Evolutionary conservation across 345 rosid species (phyloP).

Genomic region (Salix udensis): DNA sequence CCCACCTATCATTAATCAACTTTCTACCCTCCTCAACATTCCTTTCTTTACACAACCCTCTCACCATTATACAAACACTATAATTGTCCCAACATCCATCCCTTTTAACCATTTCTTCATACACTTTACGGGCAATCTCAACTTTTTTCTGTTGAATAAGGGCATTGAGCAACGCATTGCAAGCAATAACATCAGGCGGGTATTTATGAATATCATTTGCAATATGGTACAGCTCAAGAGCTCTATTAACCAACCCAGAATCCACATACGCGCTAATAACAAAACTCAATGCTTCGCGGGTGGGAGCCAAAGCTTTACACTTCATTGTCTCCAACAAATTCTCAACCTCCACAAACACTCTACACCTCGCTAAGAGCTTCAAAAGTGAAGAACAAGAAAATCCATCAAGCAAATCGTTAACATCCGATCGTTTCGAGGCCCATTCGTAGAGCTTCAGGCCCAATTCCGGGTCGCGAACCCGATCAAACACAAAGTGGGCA

Average conservation of each 20-base stretch:
- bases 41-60: constrained; percentile 69
- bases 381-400: constrained; percentile 65
- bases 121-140: constrained; percentile 50
- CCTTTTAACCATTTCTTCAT: constrained; percentile 56
- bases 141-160: constrained; percentile 34
- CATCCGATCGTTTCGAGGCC: constrained; percentile 36
- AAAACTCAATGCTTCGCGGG: constrained; percentile 54
- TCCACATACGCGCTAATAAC: constrained; percentile 52
- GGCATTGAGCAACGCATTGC: constrained; percentile 58
- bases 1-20: constrained; percentile 69
- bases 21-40: constrained; percentile 58
- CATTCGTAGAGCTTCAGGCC: constrained; percentile 60
- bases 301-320: constrained; percentile 40
- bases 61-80: constrained; percentile 59
- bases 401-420: constrained; percentile 34
- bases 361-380: constrained; percentile 59
- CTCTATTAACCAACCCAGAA: constrained; percentile 47
- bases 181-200: constrained; percentile 58
- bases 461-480: constrained; percentile 50
- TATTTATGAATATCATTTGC: constrained; percentile 24
- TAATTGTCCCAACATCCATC: constrained; percentile 59
- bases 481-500: constrained; percentile 63
- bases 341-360: constrained; percentile 49
- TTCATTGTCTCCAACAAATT: constrained; percentile 39
- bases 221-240: constrained; percentile 47